Conservation (phyloP, 306 rosid genomes). For the Glycyrrhiza uralensis region DNA sequence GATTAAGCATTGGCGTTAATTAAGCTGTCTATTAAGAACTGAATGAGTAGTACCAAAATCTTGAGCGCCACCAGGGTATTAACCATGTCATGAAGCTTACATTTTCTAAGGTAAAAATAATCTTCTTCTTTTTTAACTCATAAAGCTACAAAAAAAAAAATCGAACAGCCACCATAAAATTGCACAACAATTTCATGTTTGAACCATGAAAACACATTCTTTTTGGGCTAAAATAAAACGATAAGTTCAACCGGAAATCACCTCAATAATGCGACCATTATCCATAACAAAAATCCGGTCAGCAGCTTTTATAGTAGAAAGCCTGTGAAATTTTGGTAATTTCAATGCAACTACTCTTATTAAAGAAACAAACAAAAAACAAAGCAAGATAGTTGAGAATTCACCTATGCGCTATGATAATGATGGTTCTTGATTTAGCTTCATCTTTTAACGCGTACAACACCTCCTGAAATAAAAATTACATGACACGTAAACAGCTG, state of each 20-base stretch:
- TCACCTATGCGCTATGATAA: conserved; percentile 79
- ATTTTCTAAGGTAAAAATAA: neutral
- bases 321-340: conserved; percentile 44
- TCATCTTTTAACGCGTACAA: conserved; percentile 60
- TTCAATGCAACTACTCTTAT: neutral
- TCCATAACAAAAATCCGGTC: conserved; percentile 84
- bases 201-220: neutral
- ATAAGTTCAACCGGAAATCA: conserved; percentile 28
- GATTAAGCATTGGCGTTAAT: neutral
- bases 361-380: neutral
- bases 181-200: neutral
- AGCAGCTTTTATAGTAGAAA: conserved; percentile 84
- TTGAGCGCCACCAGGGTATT: neutral
- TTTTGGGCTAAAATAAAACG: neutral
- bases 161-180: neutral
- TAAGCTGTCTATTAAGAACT: neutral
- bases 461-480: conserved; percentile 52
- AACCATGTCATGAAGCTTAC: neutral
- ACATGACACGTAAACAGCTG: conserved; percentile 15
- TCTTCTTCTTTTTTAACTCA: neutral
- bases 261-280: conserved; percentile 73
- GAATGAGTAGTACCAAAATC: neutral
- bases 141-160: neutral
- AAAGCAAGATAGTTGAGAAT: conserved; percentile 9
- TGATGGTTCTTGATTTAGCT: conserved; percentile 52